Evolutionary conservation across 2,329 filamentous ascomycete species (phyloP), one percentile per base, ranked within the genome.

Genomic region (Botrytis porri): DNA sequence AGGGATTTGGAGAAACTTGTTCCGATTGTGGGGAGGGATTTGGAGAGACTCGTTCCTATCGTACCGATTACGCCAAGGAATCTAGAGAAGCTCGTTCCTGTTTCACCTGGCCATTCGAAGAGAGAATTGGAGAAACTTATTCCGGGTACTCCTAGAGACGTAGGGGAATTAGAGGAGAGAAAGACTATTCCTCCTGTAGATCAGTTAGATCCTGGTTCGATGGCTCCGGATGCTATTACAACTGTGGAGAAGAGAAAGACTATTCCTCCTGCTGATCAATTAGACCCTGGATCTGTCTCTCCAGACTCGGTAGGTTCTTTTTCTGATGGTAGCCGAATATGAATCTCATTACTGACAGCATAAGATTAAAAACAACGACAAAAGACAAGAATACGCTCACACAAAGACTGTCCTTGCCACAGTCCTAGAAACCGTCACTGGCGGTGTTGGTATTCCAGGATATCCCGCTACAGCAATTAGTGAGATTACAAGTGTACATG

Each of bases 341-440:
- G 5, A 12, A 35, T 35, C 39, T 32, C 7, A 10, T 45, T 22
- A n/a, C 43, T 63, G 14, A 71, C 22, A 37, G 4, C 1, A 9
- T 32, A 16, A 71, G 35, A 18, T 63, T 16, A 45, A 43, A 4
- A 37, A 51, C 5, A 63, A 71, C 25, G 32, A 71, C 0, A 71
- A 51, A 51, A 43, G 69, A 32, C 22, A 71, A 63, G 43, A 51
- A 29, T 63, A 71, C 25, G 43, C 48, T 3, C 65, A 67, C 37
- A 67, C 70, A 16, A n/a, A n/a, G 29, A 71, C 70, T 3, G 14
- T 64, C 12, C 59, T 65, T 37, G 45, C 18, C 9, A 66, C 61
- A n/a, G 43, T 71, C 12, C 22, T 66, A 22, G 45, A 71, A 45
- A 72, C 61, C 1, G 39, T 72, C 61, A 63, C 61, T 2, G 43